Evolutionary conservation across 2,329 filamentous ascomycete species (phyloP).

Genomic region (Nothophaeocryptopus gaeumannii): DNA sequence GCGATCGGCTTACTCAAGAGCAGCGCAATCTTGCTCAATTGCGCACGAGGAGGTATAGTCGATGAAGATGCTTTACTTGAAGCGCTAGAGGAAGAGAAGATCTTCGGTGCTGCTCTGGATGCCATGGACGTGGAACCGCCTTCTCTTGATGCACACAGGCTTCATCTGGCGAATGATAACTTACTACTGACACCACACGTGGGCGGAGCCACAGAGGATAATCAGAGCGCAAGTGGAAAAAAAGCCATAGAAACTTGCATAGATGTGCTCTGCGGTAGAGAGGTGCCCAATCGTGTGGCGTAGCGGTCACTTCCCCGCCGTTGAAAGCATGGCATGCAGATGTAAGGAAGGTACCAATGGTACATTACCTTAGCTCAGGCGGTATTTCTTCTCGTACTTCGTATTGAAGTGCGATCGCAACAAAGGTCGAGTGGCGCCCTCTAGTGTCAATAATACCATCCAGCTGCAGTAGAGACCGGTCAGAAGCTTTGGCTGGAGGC

Average conservation of each 20-base stretch:
- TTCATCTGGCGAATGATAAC: slow-evolving; percentile 26
- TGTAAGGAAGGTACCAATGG: too few relatives aligned
- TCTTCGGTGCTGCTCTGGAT: slow-evolving; percentile 36
- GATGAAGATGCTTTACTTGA: slow-evolving; percentile 32
- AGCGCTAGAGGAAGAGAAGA: slow-evolving; percentile 25
- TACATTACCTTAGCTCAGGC: too few relatives aligned
- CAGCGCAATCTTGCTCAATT: slow-evolving; percentile 35
- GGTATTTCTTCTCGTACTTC: too few relatives aligned
- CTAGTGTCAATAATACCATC: too few relatives aligned
- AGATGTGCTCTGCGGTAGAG: slow-evolving; percentile 15
- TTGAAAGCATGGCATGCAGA: too few relatives aligned
- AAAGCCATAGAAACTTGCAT: slow-evolving; percentile 36
- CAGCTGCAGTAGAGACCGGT: too few relatives aligned
- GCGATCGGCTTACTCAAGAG: slow-evolving; percentile 32
- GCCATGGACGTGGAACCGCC: slow-evolving; percentile 34
- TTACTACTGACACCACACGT: slow-evolving; percentile 47
- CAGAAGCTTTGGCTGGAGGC: too few relatives aligned
- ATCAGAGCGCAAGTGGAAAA: slow-evolving; percentile 38
- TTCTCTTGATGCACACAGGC: slow-evolving; percentile 26
- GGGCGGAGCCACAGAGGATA: slow-evolving; percentile 45
- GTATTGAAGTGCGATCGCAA: too few relatives aligned
- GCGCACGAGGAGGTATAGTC: slow-evolving; percentile 36
- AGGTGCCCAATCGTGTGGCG: slow-evolving; percentile 15
- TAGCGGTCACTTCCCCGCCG: too few relatives aligned
- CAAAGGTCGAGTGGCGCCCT: too few relatives aligned